phyloP scores from a whole-genome alignment of 257 asterid species.

The Gardenia jasminoides region DNA sequence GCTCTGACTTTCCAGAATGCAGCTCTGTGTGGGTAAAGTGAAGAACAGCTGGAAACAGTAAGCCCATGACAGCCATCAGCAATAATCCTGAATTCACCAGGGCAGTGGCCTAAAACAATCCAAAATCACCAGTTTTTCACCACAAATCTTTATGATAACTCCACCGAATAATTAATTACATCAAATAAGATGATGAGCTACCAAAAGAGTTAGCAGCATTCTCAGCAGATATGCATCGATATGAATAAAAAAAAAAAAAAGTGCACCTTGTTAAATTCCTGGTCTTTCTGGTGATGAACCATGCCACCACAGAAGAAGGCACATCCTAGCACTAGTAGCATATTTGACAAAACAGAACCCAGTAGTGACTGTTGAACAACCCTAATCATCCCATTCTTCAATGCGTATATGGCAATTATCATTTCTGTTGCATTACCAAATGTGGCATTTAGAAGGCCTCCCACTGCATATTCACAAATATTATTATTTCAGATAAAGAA shows the following conservation, averaged over 20 bases:
- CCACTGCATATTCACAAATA: slow-evolving; percentile 51
- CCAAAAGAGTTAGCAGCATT: slow-evolving; percentile 10
- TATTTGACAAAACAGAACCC: slow-evolving; percentile 94
- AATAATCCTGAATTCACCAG: slow-evolving; percentile 86
- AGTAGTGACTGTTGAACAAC: slow-evolving; percentile 90
- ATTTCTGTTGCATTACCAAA: slow-evolving; percentile 97
- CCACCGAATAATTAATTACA: background rate
- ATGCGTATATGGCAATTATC: slow-evolving; percentile 88
- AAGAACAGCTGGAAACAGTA: slow-evolving; percentile 89
- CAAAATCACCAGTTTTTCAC: slow-evolving; percentile 27
- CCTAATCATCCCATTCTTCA: slow-evolving; percentile 87
- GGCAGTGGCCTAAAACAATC: slow-evolving; percentile 73
- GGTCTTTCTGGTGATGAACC: slow-evolving; percentile 69
- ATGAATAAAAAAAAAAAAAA: slow-evolving; percentile 14
- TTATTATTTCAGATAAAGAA: background rate
- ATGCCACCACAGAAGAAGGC: slow-evolving; percentile 94
- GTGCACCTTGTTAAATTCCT: slow-evolving; percentile 74
- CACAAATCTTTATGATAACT: background rate
- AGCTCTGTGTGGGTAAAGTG: slow-evolving; percentile 88
- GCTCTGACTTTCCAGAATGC: slow-evolving; percentile 82
- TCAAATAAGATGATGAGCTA: slow-evolving; percentile 14
- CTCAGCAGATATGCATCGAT: background rate
- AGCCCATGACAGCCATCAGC: slow-evolving; percentile 97
- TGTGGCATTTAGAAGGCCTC: slow-evolving; percentile 95
- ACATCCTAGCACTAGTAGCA: slow-evolving; percentile 97